Evolutionary conservation across 1,139 yeast genomes (phyloP).

Genomic region (Kodamaea sp.): DNA sequence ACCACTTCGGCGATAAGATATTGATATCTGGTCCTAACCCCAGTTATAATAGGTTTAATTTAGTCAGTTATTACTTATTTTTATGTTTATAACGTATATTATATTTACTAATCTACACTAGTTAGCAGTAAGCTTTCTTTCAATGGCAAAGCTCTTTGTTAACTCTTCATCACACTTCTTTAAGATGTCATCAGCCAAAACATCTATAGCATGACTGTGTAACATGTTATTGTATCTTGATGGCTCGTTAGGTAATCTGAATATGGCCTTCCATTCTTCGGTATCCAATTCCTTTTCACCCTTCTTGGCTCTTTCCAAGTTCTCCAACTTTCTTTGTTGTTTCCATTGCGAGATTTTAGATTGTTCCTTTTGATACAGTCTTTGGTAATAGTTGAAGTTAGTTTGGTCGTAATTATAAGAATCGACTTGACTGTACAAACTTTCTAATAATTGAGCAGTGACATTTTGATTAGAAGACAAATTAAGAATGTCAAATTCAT

Average conservation of each 20-base stretch:
- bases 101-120: not conserved
- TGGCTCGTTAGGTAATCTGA: constrained; percentile 72
- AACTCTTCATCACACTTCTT: constrained; percentile 62
- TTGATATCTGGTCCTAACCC: too few species aligned
- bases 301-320: constrained; percentile 53
- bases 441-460: constrained; percentile 56
- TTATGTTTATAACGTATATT: too few species aligned
- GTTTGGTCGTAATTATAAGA: constrained; percentile 78
- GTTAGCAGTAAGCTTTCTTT: constrained; percentile 38
- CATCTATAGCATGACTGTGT: constrained; percentile 65
- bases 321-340: constrained; percentile 65
- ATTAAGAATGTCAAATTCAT: constrained; percentile 40
- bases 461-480: constrained; percentile 44
- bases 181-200: constrained; percentile 62
- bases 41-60: too few species aligned
- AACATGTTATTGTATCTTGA: constrained; percentile 72
- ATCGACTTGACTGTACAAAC: constrained; percentile 70
- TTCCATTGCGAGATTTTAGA: constrained; percentile 70
- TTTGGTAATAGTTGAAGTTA: constrained; percentile 79
- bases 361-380: constrained; percentile 70
- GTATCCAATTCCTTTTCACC: constrained; percentile 59
- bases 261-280: constrained; percentile 63
- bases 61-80: too few species aligned
- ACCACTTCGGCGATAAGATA: too few species aligned
- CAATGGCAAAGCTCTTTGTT: constrained; percentile 58